phyloP scores from a whole-genome alignment of 1,139 yeast species.

The Pichia sp. region DNA sequence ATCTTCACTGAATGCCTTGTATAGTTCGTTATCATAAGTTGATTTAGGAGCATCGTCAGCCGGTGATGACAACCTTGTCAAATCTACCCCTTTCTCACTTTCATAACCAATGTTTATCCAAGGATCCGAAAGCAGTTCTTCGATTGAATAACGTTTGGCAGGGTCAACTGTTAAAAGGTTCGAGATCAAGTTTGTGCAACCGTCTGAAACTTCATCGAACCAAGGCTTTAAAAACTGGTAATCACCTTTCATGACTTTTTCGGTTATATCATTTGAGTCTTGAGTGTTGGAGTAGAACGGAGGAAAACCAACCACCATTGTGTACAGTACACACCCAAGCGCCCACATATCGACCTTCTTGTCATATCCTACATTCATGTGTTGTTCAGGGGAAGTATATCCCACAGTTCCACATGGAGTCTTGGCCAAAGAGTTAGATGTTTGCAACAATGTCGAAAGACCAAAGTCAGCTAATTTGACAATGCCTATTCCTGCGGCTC shows the following conservation, averaged over 20 bases:
- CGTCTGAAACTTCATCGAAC: slow-evolving; percentile 59
- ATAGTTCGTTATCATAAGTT: slow-evolving; percentile 27
- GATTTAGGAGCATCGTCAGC: slow-evolving; percentile 28
- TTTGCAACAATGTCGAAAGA: slow-evolving; percentile 45
- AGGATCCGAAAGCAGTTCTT: slow-evolving; percentile 50
- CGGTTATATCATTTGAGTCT: slow-evolving; percentile 50
- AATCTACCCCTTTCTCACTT: slow-evolving; percentile 12
- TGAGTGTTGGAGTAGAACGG: slow-evolving; percentile 53
- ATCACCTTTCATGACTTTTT: slow-evolving; percentile 57
- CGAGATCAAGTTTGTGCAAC: slow-evolving; percentile 50
- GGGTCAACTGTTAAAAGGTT: slow-evolving; percentile 54
- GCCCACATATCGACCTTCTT: slow-evolving; percentile 65
- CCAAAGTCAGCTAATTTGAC: slow-evolving; percentile 82
- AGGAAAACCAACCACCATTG: slow-evolving; percentile 58
- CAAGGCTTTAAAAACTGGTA: slow-evolving; percentile 55
- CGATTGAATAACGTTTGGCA: slow-evolving; percentile 46
- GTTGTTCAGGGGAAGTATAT: slow-evolving; percentile 60
- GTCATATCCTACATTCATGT: slow-evolving; percentile 54
- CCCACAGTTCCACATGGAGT: slow-evolving; percentile 66
- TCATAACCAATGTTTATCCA: slow-evolving; percentile 41
- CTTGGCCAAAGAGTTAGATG: slow-evolving; percentile 45
- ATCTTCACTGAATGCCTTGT: slow-evolving; percentile 25
- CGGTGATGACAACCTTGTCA: slow-evolving; percentile 17
- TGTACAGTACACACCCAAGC: slow-evolving; percentile 56
- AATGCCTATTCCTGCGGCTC: slow-evolving; percentile 85